Conservation (phyloP, 176 grass and related monocot species). For the Dactylis glomerata region DNA sequence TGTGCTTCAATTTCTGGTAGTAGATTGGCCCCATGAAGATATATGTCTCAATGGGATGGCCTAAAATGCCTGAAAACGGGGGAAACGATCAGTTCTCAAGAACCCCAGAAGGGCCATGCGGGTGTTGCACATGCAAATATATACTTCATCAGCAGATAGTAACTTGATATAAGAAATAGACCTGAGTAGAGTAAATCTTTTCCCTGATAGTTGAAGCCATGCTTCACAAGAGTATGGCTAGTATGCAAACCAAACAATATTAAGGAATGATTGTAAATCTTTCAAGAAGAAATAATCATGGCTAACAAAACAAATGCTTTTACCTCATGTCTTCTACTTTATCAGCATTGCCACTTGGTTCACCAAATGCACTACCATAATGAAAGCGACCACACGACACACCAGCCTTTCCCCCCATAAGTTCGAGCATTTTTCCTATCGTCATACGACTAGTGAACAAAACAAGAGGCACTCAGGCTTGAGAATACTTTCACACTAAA, state of each 20-base stretch:
- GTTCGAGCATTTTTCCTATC: slow-evolving; percentile 95
- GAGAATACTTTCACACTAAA: not conserved
- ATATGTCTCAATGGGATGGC: slow-evolving; percentile 76
- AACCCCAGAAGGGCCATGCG: not conserved
- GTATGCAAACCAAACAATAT: slow-evolving; percentile 28
- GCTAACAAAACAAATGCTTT: not conserved
- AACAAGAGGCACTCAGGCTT: not conserved
- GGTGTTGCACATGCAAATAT: not conserved
- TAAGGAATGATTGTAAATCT: not conserved
- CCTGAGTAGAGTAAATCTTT: slow-evolving; percentile 95
- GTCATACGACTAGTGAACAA: slow-evolving; percentile 74
- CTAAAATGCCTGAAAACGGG: slow-evolving; percentile 64
- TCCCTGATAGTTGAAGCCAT: slow-evolving; percentile 87
- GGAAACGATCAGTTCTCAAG: not conserved
- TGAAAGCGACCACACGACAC: slow-evolving; percentile 72
- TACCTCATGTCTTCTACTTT: slow-evolving; percentile 89
- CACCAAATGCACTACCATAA: slow-evolving; percentile 93
- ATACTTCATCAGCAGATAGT: not conserved
- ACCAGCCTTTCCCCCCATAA: slow-evolving; percentile 87
- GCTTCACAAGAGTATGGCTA: slow-evolving; percentile 70
- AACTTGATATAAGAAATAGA: slow-evolving; percentile 11
- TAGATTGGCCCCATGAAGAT: slow-evolving; percentile 98
- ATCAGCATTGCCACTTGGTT: slow-evolving; percentile 77
- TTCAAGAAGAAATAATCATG: not conserved
- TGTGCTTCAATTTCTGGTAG: slow-evolving; percentile 95